phyloP scores from a whole-genome alignment of 768 basidiomycete species.

The Panellus pusillus region DNA sequence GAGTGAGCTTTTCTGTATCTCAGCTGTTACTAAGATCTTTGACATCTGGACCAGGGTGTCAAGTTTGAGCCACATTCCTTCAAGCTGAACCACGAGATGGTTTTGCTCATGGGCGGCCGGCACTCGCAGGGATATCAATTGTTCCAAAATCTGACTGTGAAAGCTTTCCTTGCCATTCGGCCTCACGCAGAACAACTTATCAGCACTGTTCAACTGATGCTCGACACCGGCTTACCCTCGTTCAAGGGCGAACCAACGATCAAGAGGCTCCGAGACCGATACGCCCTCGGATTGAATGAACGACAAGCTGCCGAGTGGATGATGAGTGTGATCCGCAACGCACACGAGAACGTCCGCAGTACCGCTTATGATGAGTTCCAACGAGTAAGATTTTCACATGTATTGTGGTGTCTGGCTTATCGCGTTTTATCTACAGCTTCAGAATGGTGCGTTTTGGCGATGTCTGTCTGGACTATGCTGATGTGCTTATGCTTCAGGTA shows the following conservation, averaged over 20 bases:
- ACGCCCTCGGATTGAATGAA: slow-evolving; percentile 79
- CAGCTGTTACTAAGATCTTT: not conserved
- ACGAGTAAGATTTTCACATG: slow-evolving; percentile 49
- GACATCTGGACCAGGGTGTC: slow-evolving; percentile 65
- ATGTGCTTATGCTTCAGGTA: slow-evolving; percentile 20
- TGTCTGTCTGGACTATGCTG: not conserved
- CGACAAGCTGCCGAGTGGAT: slow-evolving; percentile 93
- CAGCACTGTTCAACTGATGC: slow-evolving; percentile 88
- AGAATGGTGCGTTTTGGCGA: slow-evolving; percentile 34
- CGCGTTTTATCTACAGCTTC: slow-evolving; percentile 27
- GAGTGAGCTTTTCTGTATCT: slow-evolving; percentile 43
- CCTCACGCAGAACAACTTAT: slow-evolving; percentile 90
- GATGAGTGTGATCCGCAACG: slow-evolving; percentile 85
- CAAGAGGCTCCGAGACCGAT: slow-evolving; percentile 81
- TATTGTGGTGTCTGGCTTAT: slow-evolving; percentile 1
- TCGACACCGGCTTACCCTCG: slow-evolving; percentile 90
- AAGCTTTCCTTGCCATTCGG: slow-evolving; percentile 96
- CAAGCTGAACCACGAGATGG: slow-evolving; percentile 99
- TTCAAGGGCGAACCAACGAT: slow-evolving; percentile 98
- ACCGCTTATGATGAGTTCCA: slow-evolving; percentile 97
- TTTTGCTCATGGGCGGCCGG: slow-evolving; percentile 93
- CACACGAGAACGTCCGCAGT: slow-evolving; percentile 92
- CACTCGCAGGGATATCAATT: slow-evolving; percentile 92
- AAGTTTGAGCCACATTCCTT: slow-evolving; percentile 99
- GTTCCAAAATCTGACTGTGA: slow-evolving; percentile 91